A percentile compares a stretch with the other conserved stretches of the same genome.
Conservation (phyloP, 2,329 filamentous ascomycete genomes). For the Lasiodiplodia hormozganensis region DNA sequence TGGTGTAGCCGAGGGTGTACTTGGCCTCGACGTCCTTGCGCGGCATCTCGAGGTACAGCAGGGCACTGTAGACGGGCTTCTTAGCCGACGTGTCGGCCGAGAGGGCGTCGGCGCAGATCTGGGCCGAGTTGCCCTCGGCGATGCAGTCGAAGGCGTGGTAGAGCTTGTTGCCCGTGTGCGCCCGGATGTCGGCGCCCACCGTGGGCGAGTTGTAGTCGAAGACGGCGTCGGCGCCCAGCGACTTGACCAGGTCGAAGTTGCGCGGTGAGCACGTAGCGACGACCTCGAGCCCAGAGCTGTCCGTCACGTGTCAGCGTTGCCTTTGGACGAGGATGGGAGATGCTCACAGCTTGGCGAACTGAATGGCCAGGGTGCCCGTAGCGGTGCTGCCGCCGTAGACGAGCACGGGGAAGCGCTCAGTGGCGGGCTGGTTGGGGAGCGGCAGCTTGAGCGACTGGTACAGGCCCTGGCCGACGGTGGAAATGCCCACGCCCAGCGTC, state of each 20-base stretch:
- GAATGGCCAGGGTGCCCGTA: conserved; percentile 58
- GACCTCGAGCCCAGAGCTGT: conserved; percentile 29
- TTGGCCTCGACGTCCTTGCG: conserved; percentile 54
- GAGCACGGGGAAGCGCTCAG: conserved; percentile 51
- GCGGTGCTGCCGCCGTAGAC: conserved; percentile 61
- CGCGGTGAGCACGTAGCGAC: conserved; percentile 29
- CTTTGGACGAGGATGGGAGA: background rate
- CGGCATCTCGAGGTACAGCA: conserved; percentile 50
- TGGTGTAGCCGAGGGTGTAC: conserved; percentile 52
- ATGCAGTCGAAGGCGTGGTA: conserved; percentile 59
- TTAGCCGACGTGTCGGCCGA: conserved; percentile 32
- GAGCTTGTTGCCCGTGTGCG: conserved; percentile 53
- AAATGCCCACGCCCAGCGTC: conserved; percentile 60
- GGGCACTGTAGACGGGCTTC: conserved; percentile 46
- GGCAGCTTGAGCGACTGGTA: conserved; percentile 54
- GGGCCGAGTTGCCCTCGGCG: conserved; percentile 45
- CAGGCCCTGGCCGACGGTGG: conserved; percentile 58
- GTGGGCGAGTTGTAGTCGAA: conserved; percentile 60
- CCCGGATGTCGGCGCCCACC: conserved; percentile 55
- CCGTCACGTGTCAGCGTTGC: background rate
- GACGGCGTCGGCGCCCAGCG: conserved; percentile 26
- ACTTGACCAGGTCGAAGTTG: conserved; percentile 29
- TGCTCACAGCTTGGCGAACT: conserved; percentile 47
- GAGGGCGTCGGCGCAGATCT: conserved; percentile 52
- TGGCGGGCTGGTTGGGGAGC: conserved; percentile 51